phyloP scores from a whole-genome alignment of 2,329 filamentous ascomycete genomes.

The Juglanconis juglandina region DNA sequence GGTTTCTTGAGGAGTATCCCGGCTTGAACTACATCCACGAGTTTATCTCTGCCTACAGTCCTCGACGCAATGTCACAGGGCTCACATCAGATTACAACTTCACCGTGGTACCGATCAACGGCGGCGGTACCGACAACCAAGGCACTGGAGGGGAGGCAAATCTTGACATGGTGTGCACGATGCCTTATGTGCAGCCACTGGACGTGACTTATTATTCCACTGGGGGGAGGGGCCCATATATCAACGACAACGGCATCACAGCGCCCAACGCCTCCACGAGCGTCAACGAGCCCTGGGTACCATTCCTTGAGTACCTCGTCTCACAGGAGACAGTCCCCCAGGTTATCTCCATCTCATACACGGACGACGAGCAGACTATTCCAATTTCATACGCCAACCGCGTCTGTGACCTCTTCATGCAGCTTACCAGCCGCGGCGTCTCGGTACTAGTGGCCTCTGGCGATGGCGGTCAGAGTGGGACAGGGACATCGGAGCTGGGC shows the following conservation, averaged over 20 bases:
- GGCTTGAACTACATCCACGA: neutral
- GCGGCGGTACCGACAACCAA: neutral
- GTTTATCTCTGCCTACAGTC: neutral
- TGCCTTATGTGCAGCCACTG: constrained; percentile 7
- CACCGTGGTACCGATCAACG: constrained; percentile 1
- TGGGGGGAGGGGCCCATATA: neutral
- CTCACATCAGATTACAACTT: constrained; percentile 4
- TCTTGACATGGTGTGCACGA: constrained; percentile 4
- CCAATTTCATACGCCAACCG: constrained; percentile 53
- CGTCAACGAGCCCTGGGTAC: constrained; percentile 7
- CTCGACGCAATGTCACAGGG: neutral
- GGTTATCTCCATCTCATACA: constrained; percentile 66
- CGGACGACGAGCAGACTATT: constrained; percentile 63
- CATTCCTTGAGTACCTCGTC: constrained; percentile 4
- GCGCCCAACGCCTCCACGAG: neutral
- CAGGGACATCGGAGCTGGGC: constrained; percentile 2
- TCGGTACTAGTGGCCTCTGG: constrained; percentile 49
- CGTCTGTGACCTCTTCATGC: constrained; percentile 56
- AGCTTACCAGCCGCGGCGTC: constrained; percentile 57
- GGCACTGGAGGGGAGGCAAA: constrained; percentile 3
- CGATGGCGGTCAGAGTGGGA: constrained; percentile 43
- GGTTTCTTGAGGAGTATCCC: constrained; percentile 6
- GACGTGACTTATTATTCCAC: neutral
- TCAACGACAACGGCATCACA: neutral
- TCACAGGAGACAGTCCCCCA: constrained; percentile 54